Conservation (phyloP, 768 basidiomycete species). For the Cantharellus anzutake region DNA sequence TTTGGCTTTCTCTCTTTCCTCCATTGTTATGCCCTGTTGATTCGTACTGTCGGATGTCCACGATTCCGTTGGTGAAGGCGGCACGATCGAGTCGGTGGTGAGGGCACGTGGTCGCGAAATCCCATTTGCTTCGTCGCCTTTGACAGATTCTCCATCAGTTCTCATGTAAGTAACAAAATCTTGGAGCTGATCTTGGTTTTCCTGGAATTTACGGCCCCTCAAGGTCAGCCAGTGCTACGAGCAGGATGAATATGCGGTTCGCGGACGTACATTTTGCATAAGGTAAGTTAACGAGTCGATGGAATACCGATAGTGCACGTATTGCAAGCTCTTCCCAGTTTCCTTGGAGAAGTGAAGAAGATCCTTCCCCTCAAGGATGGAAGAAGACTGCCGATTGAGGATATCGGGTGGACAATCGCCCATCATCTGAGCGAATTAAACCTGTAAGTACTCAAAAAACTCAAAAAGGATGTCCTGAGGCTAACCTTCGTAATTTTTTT, state of each 20-base stretch:
- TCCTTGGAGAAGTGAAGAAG: not conserved
- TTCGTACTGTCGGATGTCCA: too few species aligned
- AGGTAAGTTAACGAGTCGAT: conserved; percentile 66
- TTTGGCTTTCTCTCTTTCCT: not conserved
- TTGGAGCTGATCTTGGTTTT: not conserved
- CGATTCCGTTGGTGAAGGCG: too few species aligned
- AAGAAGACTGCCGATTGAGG: not conserved
- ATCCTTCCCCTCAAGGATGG: not conserved
- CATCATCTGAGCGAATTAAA: conserved; percentile 36
- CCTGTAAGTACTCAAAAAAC: not conserved
- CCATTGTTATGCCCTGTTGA: too few species aligned
- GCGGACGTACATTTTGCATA: conserved; percentile 42
- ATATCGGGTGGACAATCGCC: conserved; percentile 47
- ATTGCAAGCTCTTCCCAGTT: conserved; percentile 15
- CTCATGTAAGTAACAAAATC: not conserved
- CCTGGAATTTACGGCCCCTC: not conserved
- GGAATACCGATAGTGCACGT: conserved; percentile 63
- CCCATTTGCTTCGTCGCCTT: conserved; percentile 8
- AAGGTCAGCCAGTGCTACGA: conserved; percentile 8
- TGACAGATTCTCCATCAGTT: conserved; percentile 1
- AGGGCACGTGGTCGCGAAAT: conserved; percentile 15
- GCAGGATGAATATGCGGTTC: not conserved
- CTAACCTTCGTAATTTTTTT: conserved; percentile 77
- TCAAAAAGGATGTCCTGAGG: not conserved
- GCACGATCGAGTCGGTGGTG: conserved; percentile 34